phyloP scores from a whole-genome alignment of 2,329 filamentous ascomycete species.

The Orbilia javanica region DNA sequence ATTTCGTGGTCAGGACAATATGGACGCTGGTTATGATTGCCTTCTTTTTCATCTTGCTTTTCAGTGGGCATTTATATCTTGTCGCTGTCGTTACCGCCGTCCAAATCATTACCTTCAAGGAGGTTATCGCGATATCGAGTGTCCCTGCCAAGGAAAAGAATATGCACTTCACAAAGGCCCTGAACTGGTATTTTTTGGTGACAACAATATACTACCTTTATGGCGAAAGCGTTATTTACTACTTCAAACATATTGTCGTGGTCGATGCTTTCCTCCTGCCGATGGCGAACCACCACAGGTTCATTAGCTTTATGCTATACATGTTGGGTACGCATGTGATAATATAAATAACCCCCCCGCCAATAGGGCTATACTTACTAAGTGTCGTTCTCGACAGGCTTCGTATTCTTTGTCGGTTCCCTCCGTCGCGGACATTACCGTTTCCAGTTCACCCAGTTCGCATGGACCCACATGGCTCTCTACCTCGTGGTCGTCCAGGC shows the following conservation, averaged over 20 bases:
- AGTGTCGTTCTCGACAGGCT: conserved; percentile 71
- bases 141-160: conserved; percentile 91
- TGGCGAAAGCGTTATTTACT: conserved; percentile 98
- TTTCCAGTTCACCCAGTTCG: conserved; percentile 99
- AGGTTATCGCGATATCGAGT: conserved; percentile 97
- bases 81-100: conserved; percentile 91
- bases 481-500: conserved; percentile 98
- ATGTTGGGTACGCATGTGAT: conserved; percentile 79
- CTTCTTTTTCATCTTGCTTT: conserved; percentile 89
- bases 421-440: conserved; percentile 95
- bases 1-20: conserved; percentile 95
- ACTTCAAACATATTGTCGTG: conserved; percentile 98
- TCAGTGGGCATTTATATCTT: conserved; percentile 97
- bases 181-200: conserved; percentile 99
- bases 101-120: conserved; percentile 98
- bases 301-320: conserved; percentile 98
- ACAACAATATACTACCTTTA: conserved; percentile 99
- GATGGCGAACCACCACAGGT: conserved; percentile 95
- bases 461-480: conserved; percentile 99
- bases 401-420: conserved; percentile 96
- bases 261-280: conserved; percentile 93
- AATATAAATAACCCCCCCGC: conserved; percentile 8
- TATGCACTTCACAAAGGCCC: conserved; percentile 90
- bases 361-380: background rate
- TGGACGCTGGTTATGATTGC: conserved; percentile 99